Conservation (phyloP, 371 early-diverging fungal genomes). For the Mortierella sp. region DNA sequence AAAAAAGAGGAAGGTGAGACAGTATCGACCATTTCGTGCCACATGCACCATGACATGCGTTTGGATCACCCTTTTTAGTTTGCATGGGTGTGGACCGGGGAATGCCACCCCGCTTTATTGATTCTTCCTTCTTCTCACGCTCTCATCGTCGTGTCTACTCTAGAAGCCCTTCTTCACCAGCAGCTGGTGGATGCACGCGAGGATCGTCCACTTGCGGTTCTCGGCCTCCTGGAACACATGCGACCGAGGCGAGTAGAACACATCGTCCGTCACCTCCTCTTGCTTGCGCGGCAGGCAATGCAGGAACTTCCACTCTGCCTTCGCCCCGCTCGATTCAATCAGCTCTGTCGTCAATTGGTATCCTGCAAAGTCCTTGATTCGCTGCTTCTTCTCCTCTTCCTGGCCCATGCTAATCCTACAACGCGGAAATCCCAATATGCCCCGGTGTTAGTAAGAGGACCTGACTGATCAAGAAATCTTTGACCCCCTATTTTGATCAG, state of each 20-base stretch:
- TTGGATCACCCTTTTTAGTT: too few species aligned
- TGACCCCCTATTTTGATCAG: too few species aligned
- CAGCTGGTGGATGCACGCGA: constrained; percentile 84
- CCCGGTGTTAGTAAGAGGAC: too few species aligned
- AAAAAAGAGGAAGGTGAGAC: background rate
- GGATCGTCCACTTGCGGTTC: constrained; percentile 96
- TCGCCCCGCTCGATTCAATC: constrained; percentile 79
- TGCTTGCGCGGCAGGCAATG: constrained; percentile 96
- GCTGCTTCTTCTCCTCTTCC: constrained; percentile 88
- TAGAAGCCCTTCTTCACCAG: constrained; percentile 68
- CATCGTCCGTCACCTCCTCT: constrained; percentile 96
- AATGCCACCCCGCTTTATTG: too few species aligned
- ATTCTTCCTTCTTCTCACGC: too few species aligned
- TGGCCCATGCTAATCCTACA: constrained; percentile 94
- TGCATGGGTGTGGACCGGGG: too few species aligned
- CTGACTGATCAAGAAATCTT: too few species aligned
- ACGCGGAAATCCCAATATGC: too few species aligned
- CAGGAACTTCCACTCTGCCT: constrained; percentile 92
- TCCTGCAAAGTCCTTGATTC: constrained; percentile 84
- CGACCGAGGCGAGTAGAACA: constrained; percentile 92
- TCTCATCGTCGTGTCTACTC: too few species aligned
- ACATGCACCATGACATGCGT: too few species aligned
- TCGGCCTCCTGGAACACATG: constrained; percentile 97
- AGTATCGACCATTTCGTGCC: background rate
- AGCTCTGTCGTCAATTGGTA: constrained; percentile 89